Conservation (phyloP, 106 monocot genomes). For the Triglochin maritima region DNA sequence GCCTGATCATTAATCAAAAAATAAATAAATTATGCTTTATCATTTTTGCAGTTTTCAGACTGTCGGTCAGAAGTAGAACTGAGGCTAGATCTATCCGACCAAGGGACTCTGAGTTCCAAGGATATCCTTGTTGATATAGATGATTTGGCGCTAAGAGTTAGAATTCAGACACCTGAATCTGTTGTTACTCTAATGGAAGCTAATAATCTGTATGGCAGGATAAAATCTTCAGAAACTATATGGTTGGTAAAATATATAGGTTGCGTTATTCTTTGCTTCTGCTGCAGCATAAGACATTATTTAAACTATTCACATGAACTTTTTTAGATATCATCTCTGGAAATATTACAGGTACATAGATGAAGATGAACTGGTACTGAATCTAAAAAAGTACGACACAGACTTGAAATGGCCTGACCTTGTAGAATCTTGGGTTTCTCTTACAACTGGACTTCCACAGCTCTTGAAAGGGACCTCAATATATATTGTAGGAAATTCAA, state of each 20-base stretch:
- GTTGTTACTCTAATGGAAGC: constrained; percentile 48
- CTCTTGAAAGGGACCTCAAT: constrained; percentile 84
- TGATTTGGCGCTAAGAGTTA: constrained; percentile 49
- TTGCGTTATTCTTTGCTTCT: neutral
- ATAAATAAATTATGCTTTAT: too few relatives aligned
- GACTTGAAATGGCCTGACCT: constrained; percentile 92
- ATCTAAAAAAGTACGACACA: constrained; percentile 54
- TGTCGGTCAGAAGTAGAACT: constrained; percentile 44
- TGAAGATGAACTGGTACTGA: constrained; percentile 78
- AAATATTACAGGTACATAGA: constrained; percentile 61
- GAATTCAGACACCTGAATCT: constrained; percentile 43
- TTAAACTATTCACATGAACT: neutral
- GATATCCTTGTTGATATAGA: constrained; percentile 75
- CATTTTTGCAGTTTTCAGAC: constrained; percentile 46
- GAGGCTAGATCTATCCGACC: constrained; percentile 35
- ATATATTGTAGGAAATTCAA: constrained; percentile 73
- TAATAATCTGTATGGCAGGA: constrained; percentile 45
- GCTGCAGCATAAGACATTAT: neutral
- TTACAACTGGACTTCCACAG: constrained; percentile 42
- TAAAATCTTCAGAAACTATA: constrained; percentile 86
- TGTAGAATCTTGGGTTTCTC: constrained; percentile 76
- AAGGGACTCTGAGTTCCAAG: constrained; percentile 29
- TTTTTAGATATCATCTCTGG: neutral
- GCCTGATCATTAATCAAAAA: too few relatives aligned
- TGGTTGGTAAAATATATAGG: constrained; percentile 33